A percentile compares a stretch with the other conserved stretches of the same genome.
These are phyloP conservation scores for Akanthomyces muscarius DNA, from an alignment of 2,329 filamentous ascomycete species.

Conservation along the genomic window DNA sequence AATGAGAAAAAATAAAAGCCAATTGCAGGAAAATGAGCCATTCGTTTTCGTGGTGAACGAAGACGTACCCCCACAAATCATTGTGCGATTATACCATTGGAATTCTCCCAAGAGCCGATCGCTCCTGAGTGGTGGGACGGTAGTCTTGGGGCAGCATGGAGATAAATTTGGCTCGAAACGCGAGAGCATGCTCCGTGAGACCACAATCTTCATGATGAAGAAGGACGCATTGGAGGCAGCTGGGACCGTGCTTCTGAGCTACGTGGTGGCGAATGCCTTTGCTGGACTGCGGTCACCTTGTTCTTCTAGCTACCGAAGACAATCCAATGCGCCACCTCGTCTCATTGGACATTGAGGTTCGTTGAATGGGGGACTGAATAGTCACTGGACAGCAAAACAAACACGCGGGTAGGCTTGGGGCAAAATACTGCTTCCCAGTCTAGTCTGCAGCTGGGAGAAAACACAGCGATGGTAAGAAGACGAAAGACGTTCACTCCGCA, in stretches of 20 bases:
- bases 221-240: constrained; percentile 26
- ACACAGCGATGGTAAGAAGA: neutral
- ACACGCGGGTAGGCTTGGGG: neutral
- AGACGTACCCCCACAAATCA: constrained; percentile 17
- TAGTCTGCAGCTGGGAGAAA: neutral
- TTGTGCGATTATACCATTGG: constrained; percentile 22
- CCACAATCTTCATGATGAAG: constrained; percentile 29
- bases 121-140: constrained; percentile 26
- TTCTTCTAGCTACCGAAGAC: neutral
- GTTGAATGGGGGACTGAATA: no score
- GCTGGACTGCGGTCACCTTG: neutral
- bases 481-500: neutral
- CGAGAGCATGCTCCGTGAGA: constrained; percentile 31
- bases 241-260: constrained; percentile 33
- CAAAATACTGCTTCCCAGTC: neutral
- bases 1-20: no score
- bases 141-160: constrained; percentile 25
- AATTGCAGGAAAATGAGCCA: constrained; percentile 11
- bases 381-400: neutral
- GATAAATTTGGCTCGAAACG: constrained; percentile 25
- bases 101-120: constrained; percentile 9
- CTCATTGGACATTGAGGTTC: constrained; percentile 33
- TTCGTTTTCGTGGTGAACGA: neutral
- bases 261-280: constrained; percentile 24
- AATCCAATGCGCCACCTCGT: constrained; percentile 9